Evolutionary conservation across 2,329 filamentous ascomycete genomes (phyloP).

Genomic region (Penicillium corylophilum): DNA sequence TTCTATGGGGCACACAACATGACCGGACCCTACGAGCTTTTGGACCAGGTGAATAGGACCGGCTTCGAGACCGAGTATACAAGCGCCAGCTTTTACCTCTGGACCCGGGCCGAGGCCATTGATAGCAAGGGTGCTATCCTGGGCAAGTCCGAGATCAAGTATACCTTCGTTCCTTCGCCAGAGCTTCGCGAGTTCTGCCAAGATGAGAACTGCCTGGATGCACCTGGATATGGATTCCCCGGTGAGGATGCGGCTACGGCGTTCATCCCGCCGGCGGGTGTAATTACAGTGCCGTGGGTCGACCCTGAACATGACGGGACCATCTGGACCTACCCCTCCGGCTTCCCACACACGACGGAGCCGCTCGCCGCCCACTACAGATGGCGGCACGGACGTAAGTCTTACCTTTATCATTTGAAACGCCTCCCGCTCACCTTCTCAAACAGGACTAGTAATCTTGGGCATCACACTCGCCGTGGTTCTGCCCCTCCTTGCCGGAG

Average conservation of each 20-base stretch:
- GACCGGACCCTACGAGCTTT: constrained; percentile 31
- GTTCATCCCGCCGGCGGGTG: constrained; percentile 30
- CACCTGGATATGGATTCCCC: constrained; percentile 29
- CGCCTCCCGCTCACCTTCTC: constrained; percentile 2
- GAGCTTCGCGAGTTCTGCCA: constrained; percentile 34
- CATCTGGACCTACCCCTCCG: constrained; percentile 19
- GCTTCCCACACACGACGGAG: constrained; percentile 9
- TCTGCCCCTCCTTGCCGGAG: constrained; percentile 9
- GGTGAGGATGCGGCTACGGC: constrained; percentile 28
- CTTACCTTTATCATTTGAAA: background rate
- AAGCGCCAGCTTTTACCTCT: constrained; percentile 28
- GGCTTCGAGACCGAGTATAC: constrained; percentile 43
- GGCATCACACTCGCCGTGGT: constrained; percentile 3
- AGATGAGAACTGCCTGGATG: constrained; percentile 30
- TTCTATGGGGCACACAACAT: constrained; percentile 35
- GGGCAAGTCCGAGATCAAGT: constrained; percentile 33
- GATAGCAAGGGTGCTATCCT: constrained; percentile 32
- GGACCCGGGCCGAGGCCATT: constrained; percentile 39
- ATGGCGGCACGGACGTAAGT: constrained; percentile 13
- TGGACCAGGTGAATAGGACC: constrained; percentile 31
- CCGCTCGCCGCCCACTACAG: constrained; percentile 1
- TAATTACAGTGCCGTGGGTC: constrained; percentile 36
- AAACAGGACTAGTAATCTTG: constrained; percentile 13
- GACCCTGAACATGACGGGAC: constrained; percentile 27
- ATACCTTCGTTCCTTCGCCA: constrained; percentile 38